phyloP scores from a whole-genome alignment of 2,329 filamentous ascomycete species.

The Botrytis galanthina region DNA sequence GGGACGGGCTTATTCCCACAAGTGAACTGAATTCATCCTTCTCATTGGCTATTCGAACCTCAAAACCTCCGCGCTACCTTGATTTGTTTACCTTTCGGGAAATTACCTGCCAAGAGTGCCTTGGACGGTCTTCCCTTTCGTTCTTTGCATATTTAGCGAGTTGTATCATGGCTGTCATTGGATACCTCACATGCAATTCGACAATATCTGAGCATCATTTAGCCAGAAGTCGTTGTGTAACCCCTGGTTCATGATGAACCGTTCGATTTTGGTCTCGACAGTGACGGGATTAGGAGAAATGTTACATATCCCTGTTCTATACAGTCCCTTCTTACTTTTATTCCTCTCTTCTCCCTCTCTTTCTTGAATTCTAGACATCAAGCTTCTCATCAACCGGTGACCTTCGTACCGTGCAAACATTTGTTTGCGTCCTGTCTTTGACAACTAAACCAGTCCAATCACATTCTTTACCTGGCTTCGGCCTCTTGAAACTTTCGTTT shows the following conservation, averaged over 20 bases:
- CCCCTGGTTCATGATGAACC: background rate
- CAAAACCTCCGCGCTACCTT: background rate
- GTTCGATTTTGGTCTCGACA: conserved; percentile 3
- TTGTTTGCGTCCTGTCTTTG: conserved; percentile 41
- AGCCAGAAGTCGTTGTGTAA: background rate
- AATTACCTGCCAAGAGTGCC: conserved; percentile 1
- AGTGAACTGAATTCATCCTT: background rate
- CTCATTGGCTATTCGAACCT: background rate
- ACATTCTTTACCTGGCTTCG: conserved; percentile 33
- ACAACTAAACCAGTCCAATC: conserved; percentile 32
- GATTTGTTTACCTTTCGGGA: background rate
- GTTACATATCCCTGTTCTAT: background rate
- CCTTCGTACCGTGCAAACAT: conserved; percentile 35
- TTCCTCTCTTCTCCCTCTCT: conserved; percentile 23
- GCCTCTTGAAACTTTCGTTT: conserved; percentile 15
- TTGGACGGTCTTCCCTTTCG: background rate
- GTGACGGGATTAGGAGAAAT: background rate
- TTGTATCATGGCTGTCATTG: background rate
- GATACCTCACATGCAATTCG: background rate
- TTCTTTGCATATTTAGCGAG: conserved; percentile 7
- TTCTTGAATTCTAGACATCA: conserved; percentile 27
- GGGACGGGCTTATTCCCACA: background rate
- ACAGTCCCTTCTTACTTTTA: conserved; percentile 15
- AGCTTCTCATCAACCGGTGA: conserved; percentile 27
- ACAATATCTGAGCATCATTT: background rate